Evolutionary conservation across 2,329 filamentous ascomycete species (phyloP).

Genomic region (Ramichloridium luteum): DNA sequence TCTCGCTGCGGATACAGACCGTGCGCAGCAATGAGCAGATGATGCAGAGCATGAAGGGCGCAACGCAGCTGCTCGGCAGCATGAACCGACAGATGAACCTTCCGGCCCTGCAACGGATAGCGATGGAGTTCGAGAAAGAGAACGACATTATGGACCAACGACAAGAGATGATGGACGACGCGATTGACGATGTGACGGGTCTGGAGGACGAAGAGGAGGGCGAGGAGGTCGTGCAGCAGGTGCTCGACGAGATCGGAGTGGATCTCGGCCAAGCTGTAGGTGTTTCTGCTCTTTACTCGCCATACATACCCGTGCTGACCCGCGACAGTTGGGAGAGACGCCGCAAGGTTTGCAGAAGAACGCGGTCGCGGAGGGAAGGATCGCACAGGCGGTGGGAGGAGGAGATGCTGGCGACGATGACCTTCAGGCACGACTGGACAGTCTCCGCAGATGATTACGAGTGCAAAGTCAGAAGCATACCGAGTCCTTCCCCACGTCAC

Average conservation of each 20-base stretch:
- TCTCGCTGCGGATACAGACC: conserved; percentile 85
- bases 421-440: conserved; percentile 84
- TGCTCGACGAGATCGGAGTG: conserved; percentile 91
- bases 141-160: conserved; percentile 99
- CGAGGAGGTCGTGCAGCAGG: conserved; percentile 92
- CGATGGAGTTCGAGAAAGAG: conserved; percentile 97
- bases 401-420: conserved; percentile 66
- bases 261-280: conserved; percentile 81
- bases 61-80: conserved; percentile 79
- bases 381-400: conserved; percentile 75
- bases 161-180: conserved; percentile 99
- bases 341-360: conserved; percentile 70
- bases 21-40: conserved; percentile 98
- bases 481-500: no score
- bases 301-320: conserved; percentile 6
- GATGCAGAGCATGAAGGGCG: conserved; percentile 99
- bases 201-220: conserved; percentile 85
- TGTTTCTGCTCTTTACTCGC: conserved; percentile 13
- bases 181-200: conserved; percentile 92
- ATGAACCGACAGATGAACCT: conserved; percentile 99
- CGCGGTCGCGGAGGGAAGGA: conserved; percentile 58
- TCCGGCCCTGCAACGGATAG: conserved; percentile 85
- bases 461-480: no score
- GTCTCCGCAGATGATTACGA: conserved; percentile 41
- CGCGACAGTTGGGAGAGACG: conserved; percentile 70